Conservation (phyloP, 73 alveolate genomes). For the Stentor roeselii region DNA sequence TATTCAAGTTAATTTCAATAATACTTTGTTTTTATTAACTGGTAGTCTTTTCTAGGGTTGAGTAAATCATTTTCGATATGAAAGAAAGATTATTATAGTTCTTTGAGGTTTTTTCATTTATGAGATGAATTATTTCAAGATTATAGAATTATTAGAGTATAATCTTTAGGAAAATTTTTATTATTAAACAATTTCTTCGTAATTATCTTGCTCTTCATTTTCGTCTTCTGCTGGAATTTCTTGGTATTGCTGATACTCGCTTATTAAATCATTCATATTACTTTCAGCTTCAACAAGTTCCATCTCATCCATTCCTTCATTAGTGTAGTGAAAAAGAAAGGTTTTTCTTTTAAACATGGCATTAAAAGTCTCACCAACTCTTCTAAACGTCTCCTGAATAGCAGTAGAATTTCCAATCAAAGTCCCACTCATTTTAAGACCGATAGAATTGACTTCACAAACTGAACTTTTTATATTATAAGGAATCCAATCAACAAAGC, state of each 20-base stretch:
- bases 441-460: constrained; percentile 34
- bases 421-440: constrained; percentile 29
- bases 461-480: constrained; percentile 31
- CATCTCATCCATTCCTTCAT: constrained; percentile 62
- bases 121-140: too few species aligned
- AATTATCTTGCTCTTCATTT: constrained; percentile 33
- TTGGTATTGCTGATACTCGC: constrained; percentile 47
- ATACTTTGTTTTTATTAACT: too few species aligned
- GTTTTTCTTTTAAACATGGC: constrained; percentile 60
- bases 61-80: too few species aligned
- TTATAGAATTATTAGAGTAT: too few species aligned
- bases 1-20: too few species aligned
- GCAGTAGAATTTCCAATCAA: constrained; percentile 40
- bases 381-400: constrained; percentile 38
- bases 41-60: too few species aligned
- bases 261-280: constrained; percentile 43
- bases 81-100: too few species aligned
- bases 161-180: too few species aligned
- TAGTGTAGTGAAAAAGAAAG: constrained; percentile 46
- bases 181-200: too few species aligned
- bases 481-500: constrained; percentile 43
- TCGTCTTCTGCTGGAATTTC: constrained; percentile 30
- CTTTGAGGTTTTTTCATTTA: too few species aligned
- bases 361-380: constrained; percentile 31
- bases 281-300: constrained; percentile 54